Base-by-base conservation (phyloP, 2,329 filamentous ascomycete species). In the Diaporthe caulivora region DNA sequence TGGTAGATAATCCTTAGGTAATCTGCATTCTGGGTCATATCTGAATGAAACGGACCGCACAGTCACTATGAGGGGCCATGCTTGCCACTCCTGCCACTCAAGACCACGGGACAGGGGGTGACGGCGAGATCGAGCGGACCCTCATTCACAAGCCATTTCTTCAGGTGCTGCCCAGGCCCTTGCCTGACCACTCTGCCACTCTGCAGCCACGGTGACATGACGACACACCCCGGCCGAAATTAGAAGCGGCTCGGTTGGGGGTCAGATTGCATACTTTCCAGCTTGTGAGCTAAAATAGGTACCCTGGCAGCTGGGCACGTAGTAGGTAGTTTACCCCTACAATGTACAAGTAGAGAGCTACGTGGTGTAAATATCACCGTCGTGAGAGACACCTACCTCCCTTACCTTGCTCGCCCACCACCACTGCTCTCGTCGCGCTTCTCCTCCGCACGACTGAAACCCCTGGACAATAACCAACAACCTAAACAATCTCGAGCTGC, bases 141-240 rank as follows among this genome's bases (percentile, higher is more conserved):
- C 55, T 47, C 37, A 67, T 72, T 72, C 71, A 72, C 71, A 72
- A 72, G 71, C 71, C 62, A 69, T 55, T 29, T 21, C 31, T 26
- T 31, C 29, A 5, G 9, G 34, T 51, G 62, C 62, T 47, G 54
- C 24, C 49, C 21, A 26, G 11, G 24, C 24, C 34, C 34, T 9
- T 34, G 34, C 34, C 34, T 34, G 34, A 34, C 34, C 34, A 34
- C 34, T 34, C 34, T 34, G 5, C 34, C 9, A 7, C 34, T 34
- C 34, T 34, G 5, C 34, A 5, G 6, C 54, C 72, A 57, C 65
- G 55, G 68, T 53, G 60, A 47, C 47, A 69, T 74, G 72, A 74
- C 72, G 72, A 74, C 65, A 74, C 65, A 65, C 44, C 62, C 70
- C 70, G 51, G 70, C 72, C 51, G 72, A 74, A 69, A 74, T 74